These are phyloP conservation scores for Phaeoacremonium minimum DNA, from an alignment of 2,329 filamentous ascomycete genomes.

Conservation along the genomic window DNA sequence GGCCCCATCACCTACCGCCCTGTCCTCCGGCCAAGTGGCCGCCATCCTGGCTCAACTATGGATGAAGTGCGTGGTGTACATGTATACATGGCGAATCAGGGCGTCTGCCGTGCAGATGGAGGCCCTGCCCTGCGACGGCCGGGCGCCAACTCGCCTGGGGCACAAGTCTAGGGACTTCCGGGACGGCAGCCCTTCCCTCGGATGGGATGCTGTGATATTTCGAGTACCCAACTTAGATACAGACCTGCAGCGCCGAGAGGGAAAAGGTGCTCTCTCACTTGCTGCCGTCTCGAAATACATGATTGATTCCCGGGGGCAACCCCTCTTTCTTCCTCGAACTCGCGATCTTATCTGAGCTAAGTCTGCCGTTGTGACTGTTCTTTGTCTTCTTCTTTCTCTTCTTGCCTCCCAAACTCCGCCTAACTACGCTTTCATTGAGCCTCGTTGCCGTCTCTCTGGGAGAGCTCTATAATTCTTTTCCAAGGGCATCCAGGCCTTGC, in stretches of 20 bases:
- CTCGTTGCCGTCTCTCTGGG: too few relatives aligned
- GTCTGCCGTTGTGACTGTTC: background rate
- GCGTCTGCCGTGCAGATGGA: background rate
- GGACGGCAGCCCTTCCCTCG: background rate
- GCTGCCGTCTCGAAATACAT: background rate
- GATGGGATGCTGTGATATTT: background rate
- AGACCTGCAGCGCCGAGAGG: too few relatives aligned
- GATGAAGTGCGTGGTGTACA: background rate
- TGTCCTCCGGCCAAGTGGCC: conserved; percentile 13
- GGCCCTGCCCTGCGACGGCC: background rate
- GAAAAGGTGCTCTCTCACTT: background rate
- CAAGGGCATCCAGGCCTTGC: too few relatives aligned
- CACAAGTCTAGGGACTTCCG: background rate
- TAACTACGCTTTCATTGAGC: too few relatives aligned
- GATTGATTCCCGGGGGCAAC: background rate
- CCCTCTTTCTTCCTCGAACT: too few relatives aligned
- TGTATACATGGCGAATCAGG: background rate
- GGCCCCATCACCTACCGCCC: conserved; percentile 3
- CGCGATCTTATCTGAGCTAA: background rate
- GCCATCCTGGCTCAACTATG: conserved; percentile 7
- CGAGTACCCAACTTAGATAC: background rate
- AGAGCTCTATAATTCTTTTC: too few relatives aligned
- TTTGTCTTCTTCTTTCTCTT: background rate
- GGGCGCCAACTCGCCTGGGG: background rate
- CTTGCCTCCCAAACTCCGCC: too few relatives aligned